Evolutionary conservation across 2,329 filamentous ascomycete genomes (phyloP), one percentile per base, ranked within the genome.

Genomic region (Colletotrichum plurivorum): DNA sequence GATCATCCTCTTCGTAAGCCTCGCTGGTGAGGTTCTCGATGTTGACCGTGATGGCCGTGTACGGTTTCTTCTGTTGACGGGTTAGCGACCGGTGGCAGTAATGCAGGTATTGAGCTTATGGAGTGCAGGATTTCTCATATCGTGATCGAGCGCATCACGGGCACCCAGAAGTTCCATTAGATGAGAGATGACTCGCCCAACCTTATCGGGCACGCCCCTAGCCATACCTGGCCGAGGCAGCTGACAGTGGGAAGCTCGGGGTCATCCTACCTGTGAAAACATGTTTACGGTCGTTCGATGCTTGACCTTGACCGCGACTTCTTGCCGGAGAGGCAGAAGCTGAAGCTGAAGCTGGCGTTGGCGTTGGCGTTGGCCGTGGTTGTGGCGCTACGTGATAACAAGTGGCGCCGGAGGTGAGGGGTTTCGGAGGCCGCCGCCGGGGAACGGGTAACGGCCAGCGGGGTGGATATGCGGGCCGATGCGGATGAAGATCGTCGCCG

Each of bases 11-110:
- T 70, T 97, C 92, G 80, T 93, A 97, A 71, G 92, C 86, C 81
- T 98, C 95, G 76, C 93, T 92, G 1, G 95, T 98, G 74, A 98
- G 88, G 69, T 92, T 92, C 81, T 98, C 96, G 75, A 99, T 89
- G 72, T 94, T 93, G 63, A 97, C 95, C 43, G 95, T 97, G 71
- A 99, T 92, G 49, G 96, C 94, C 77, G 96, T 94, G 80, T 94
- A 98, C 3, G 95, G 95, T 84, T 95, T 91, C 84, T 91, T 71
- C 69, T 72, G 41, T 12, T 6, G 31, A 15, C 20, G 16, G 18
- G 43, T 69, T 51, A 69, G 62, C 31, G 31, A 36, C 31, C 31
- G 31, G 31, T 36, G 31, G 31, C 8, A 36, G 31, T 36, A 36
- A 36, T 10, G 31, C 8, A 10, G 31, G 10, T 9, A 25, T 36